These are phyloP conservation scores for Silene coronaria DNA, from an alignment of 179 eudicot genomes.

Conservation along the genomic window DNA sequence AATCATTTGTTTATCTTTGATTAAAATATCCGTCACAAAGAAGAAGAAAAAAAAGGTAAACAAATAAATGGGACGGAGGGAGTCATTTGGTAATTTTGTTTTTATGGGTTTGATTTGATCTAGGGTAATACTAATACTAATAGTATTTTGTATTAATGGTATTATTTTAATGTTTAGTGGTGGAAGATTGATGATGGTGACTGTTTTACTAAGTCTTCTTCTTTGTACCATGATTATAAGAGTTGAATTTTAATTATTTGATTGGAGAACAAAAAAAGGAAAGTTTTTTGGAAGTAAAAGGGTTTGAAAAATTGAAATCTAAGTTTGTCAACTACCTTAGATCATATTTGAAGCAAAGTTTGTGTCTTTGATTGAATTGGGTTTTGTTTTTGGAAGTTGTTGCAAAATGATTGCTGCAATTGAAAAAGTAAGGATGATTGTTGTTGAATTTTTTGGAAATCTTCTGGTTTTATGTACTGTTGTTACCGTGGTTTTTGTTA, in stretches of 20 bases:
- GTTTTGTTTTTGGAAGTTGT: background rate
- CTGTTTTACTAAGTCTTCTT: constrained; percentile 8
- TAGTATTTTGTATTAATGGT: background rate
- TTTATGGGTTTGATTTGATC: background rate
- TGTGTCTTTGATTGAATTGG: background rate
- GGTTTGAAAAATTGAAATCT: background rate
- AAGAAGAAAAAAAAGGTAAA: too few relatives aligned
- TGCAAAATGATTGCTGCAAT: background rate
- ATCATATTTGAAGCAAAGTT: background rate
- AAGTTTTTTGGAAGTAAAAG: background rate
- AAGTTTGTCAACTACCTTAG: background rate
- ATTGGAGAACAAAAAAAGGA: background rate
- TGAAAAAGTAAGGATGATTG: background rate
- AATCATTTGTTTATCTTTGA: too few relatives aligned
- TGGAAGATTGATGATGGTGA: background rate
- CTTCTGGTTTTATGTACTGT: background rate
- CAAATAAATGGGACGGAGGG: too few relatives aligned
- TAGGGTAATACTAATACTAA: background rate
- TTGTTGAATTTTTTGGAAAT: background rate
- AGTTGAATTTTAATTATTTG: background rate
- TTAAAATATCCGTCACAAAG: too few relatives aligned
- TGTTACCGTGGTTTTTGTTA: background rate
- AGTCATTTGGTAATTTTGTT: background rate
- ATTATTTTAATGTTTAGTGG: background rate
- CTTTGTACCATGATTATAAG: background rate